Evolutionary conservation across 2,329 filamentous ascomycete species (phyloP).

Genomic region (Madurella fahalii): DNA sequence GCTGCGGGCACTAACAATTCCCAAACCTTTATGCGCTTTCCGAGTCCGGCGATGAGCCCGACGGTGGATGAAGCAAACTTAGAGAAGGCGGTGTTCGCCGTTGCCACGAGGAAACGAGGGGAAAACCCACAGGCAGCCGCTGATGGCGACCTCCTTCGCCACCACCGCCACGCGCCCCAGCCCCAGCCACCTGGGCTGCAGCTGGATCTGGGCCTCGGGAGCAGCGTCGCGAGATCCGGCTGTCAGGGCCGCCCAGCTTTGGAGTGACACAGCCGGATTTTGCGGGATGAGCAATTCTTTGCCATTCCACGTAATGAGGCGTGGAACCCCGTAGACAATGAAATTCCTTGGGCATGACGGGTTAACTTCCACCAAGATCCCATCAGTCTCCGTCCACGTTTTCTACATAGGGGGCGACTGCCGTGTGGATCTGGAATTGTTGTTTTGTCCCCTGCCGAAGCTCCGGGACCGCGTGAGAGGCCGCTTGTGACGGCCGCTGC

Average conservation of each 20-base stretch:
- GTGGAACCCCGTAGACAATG: not conserved
- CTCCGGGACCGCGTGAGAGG: slow-evolving; percentile 1
- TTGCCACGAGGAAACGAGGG: slow-evolving; percentile 15
- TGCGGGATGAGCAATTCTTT: not conserved
- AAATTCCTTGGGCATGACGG: not conserved
- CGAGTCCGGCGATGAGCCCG: not conserved
- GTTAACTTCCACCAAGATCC: not conserved
- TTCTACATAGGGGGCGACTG: slow-evolving; percentile 9
- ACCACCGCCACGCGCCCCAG: slow-evolving; percentile 15
- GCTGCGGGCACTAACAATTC: not conserved
- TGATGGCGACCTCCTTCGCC: slow-evolving; percentile 5
- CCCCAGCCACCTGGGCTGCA: slow-evolving; percentile 5
- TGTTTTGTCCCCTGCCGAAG: slow-evolving; percentile 6
- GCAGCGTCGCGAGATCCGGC: too few species aligned
- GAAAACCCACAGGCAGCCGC: slow-evolving; percentile 1
- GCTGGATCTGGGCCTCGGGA: not conserved
- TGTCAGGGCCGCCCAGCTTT: too few species aligned
- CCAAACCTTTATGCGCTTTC: not conserved
- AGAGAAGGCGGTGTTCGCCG: not conserved
- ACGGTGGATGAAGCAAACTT: not conserved
- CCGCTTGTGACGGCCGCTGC: not conserved
- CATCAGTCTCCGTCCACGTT: slow-evolving; percentile 1
- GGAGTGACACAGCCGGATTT: not conserved
- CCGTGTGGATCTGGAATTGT: slow-evolving; percentile 8
- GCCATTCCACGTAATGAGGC: too few species aligned